Evolutionary conservation across 2,329 filamentous ascomycete genomes (phyloP).

Genomic region (Trichoderma guizhouense): DNA sequence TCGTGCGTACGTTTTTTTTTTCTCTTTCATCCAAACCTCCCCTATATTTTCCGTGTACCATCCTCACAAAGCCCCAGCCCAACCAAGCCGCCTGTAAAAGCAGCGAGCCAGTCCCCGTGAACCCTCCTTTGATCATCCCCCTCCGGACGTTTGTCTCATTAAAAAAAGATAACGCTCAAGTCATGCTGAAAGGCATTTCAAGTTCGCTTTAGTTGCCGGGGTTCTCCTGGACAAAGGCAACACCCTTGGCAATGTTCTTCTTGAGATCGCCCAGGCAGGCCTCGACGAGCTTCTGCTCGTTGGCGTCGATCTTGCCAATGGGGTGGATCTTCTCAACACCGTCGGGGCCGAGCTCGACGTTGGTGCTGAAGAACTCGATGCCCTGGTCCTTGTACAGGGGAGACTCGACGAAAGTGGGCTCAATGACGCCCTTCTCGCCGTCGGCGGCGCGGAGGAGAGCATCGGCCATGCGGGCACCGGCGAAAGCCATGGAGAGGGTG

Average conservation of each 20-base stretch:
- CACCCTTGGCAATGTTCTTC: constrained; percentile 95
- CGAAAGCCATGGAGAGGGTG: constrained; percentile 98
- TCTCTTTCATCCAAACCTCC: constrained; percentile 15
- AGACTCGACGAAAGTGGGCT: constrained; percentile 96
- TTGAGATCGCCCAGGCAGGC: constrained; percentile 79
- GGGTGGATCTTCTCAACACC: constrained; percentile 92
- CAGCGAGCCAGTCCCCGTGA: constrained; percentile 17
- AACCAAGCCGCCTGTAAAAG: constrained; percentile 18
- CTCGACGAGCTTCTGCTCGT: constrained; percentile 88
- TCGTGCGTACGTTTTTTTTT: neutral
- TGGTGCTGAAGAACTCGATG: constrained; percentile 93
- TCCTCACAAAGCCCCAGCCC: constrained; percentile 19
- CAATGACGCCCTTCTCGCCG: constrained; percentile 90
- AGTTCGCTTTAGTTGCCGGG: constrained; percentile 54
- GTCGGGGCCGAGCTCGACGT: constrained; percentile 92
- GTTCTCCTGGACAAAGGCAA: constrained; percentile 57
- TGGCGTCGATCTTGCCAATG: constrained; percentile 76
- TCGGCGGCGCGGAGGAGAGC: constrained; percentile 87
- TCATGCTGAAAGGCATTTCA: neutral
- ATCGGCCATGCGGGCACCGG: constrained; percentile 80
- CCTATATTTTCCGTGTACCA: constrained; percentile 12
- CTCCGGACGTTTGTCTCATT: constrained; percentile 2
- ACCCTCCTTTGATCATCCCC: neutral
- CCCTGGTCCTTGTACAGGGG: constrained; percentile 98
- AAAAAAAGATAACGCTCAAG: neutral